phyloP scores from a whole-genome alignment of 2,329 filamentous ascomycete species.

The Zymoseptoria passerinii region DNA sequence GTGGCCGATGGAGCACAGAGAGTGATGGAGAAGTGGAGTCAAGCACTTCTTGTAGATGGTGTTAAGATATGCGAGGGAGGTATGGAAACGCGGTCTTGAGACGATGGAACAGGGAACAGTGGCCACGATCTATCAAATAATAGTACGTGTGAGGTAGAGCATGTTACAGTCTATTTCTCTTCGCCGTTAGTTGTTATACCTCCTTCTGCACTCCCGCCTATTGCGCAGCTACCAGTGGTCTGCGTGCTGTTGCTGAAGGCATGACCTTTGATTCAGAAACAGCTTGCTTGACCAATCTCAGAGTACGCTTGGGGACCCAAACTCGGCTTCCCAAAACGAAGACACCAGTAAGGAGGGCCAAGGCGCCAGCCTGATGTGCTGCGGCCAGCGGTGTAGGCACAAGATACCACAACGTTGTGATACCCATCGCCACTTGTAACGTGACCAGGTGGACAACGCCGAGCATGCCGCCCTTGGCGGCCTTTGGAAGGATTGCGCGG shows the following conservation, averaged over 20 bases:
- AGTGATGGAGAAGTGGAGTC: too few relatives aligned
- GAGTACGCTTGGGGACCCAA: conserved; percentile 54
- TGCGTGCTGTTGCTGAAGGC: neutral
- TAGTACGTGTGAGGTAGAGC: neutral
- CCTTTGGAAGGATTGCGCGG: conserved; percentile 47
- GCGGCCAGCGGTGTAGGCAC: conserved; percentile 83
- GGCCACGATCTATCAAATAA: neutral
- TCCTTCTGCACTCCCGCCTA: neutral
- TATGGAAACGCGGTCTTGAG: too few relatives aligned
- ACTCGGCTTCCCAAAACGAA: conserved; percentile 71
- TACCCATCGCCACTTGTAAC: conserved; percentile 77
- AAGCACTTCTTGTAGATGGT: too few relatives aligned
- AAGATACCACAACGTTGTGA: conserved; percentile 85
- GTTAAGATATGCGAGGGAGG: too few relatives aligned
- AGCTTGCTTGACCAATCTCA: conserved; percentile 23
- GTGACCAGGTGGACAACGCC: conserved; percentile 77
- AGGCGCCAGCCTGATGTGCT: conserved; percentile 81
- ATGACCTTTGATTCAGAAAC: conserved; percentile 7
- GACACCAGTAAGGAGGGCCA: conserved; percentile 75
- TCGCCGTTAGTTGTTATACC: neutral
- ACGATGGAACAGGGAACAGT: neutral
- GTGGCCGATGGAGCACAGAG: too few relatives aligned
- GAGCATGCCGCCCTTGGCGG: conserved; percentile 63
- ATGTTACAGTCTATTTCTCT: neutral
- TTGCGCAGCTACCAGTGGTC: neutral